These are phyloP conservation scores for Pichia cephalocereana DNA, from an alignment of 805 yeast species.

Conservation along the genomic window DNA sequence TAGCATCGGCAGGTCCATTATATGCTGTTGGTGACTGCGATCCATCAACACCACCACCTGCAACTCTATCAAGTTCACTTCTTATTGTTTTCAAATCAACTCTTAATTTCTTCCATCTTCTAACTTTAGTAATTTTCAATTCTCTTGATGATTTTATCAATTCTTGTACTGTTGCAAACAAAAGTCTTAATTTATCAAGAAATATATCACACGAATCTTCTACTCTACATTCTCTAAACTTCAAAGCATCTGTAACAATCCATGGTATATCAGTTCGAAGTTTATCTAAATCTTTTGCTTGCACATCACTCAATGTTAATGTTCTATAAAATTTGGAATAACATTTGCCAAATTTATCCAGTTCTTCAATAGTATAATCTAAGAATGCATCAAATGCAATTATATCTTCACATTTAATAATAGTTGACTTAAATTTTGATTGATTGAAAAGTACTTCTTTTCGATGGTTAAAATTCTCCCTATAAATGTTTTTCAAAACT, in stretches of 20 bases:
- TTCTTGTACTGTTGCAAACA: conserved; percentile 12
- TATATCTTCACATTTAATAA: conserved; percentile 29
- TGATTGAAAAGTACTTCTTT: not conserved
- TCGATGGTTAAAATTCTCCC: not conserved
- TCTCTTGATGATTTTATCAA: conserved; percentile 24
- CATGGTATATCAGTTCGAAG: conserved; percentile 9
- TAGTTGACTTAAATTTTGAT: conserved; percentile 1
- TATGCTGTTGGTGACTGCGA: not conserved
- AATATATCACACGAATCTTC: conserved; percentile 6
- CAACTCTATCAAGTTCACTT: conserved; percentile 17
- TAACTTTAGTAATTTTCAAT: conserved; percentile 27
- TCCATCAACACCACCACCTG: conserved; percentile 7
- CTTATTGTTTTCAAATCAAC: conserved; percentile 31
- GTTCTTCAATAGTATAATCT: conserved; percentile 36
- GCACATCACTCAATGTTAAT: conserved; percentile 1
- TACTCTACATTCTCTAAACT: conserved; percentile 2
- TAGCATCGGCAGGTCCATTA: not conserved
- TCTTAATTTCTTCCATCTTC: conserved; percentile 37
- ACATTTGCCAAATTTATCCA: conserved; percentile 23
- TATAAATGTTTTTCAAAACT: conserved; percentile 1
- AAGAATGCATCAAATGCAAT: conserved; percentile 40
- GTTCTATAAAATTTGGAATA: conserved; percentile 29
- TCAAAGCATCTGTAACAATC: not conserved
- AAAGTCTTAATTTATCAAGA: conserved; percentile 4
- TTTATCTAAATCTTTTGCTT: conserved; percentile 4